phyloP scores from a whole-genome alignment of 805 yeast species.

The Suhomyces canberraensis region DNA sequence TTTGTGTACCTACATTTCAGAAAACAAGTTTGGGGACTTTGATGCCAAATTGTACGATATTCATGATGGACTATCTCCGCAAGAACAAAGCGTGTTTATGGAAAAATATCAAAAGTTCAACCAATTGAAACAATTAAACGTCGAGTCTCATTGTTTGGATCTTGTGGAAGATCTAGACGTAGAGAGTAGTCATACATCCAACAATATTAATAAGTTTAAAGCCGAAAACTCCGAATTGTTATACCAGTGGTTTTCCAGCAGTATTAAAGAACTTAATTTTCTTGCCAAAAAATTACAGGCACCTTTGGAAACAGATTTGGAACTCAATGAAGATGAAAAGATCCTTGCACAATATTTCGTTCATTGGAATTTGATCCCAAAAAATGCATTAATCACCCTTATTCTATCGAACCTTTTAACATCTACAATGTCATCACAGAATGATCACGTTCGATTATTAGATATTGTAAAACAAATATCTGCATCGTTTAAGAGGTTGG shows the following conservation, averaged over 20 bases:
- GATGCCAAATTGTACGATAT: conserved; percentile 14
- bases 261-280: conserved; percentile 4
- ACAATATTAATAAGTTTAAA: conserved; percentile 7
- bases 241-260: conserved; percentile 12
- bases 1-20: conserved; percentile 22
- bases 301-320: neutral
- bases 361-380: conserved; percentile 14
- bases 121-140: conserved; percentile 22
- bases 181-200: neutral
- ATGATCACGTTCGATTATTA: conserved; percentile 16
- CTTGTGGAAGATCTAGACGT: conserved; percentile 13
- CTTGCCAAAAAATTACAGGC: neutral
- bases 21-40: conserved; percentile 12
- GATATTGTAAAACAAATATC: conserved; percentile 14
- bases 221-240: conserved; percentile 9
- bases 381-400: conserved; percentile 13
- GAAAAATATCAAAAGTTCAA: conserved; percentile 22
- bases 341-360: conserved; percentile 10
- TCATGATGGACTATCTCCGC: conserved; percentile 16
- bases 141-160: conserved; percentile 24
- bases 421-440: conserved; percentile 15
- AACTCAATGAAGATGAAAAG: conserved; percentile 7
- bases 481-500: conserved; percentile 9
- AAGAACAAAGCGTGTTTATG: conserved; percentile 19
- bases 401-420: conserved; percentile 18